A percentile compares a stretch with the other conserved stretches of the same genome.
Evolutionary conservation across 2,329 filamentous ascomycete genomes (phyloP).

Genomic region (Alternaria gaisen): DNA sequence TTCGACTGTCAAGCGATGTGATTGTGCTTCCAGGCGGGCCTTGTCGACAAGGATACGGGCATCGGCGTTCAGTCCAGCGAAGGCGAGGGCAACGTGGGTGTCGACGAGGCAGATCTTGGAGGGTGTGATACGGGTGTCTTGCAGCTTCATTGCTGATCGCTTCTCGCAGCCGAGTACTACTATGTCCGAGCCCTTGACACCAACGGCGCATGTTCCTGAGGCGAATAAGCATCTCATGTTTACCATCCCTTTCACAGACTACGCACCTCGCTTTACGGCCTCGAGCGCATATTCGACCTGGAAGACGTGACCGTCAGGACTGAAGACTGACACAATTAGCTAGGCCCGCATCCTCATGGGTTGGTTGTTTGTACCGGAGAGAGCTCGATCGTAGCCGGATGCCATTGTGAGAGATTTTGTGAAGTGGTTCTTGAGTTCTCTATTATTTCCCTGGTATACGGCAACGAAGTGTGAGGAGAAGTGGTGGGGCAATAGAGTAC

Average conservation of each 20-base stretch:
- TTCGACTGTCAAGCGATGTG: constrained; percentile 94
- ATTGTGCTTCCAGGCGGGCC: constrained; percentile 95
- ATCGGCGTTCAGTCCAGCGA: constrained; percentile 96
- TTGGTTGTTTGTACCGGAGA: constrained; percentile 78
- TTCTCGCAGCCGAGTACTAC: constrained; percentile 99
- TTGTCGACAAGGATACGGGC: constrained; percentile 98
- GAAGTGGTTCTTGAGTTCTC: background rate
- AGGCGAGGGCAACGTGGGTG: constrained; percentile 94
- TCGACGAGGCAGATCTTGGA: constrained; percentile 98
- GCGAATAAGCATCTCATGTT: constrained; percentile 24
- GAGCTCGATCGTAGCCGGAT: constrained; percentile 98
- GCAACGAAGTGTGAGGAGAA: constrained; percentile 12
- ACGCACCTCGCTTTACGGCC: constrained; percentile 94
- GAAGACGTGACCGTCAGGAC: constrained; percentile 99
- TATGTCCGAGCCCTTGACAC: constrained; percentile 92
- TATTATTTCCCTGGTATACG: background rate
- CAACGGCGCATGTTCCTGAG: constrained; percentile 93
- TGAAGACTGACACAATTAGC: constrained; percentile 75
- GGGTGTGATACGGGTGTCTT: constrained; percentile 98
- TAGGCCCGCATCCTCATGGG: constrained; percentile 24
- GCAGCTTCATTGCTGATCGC: constrained; percentile 98
- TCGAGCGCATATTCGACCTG: constrained; percentile 99
- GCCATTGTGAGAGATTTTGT: constrained; percentile 66
- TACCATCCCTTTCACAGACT: background rate
- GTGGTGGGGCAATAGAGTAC: constrained; percentile 20